Base-by-base conservation (phyloP, 192 early-diverging fungal genomes). In the Coemansia sp. region DNA sequence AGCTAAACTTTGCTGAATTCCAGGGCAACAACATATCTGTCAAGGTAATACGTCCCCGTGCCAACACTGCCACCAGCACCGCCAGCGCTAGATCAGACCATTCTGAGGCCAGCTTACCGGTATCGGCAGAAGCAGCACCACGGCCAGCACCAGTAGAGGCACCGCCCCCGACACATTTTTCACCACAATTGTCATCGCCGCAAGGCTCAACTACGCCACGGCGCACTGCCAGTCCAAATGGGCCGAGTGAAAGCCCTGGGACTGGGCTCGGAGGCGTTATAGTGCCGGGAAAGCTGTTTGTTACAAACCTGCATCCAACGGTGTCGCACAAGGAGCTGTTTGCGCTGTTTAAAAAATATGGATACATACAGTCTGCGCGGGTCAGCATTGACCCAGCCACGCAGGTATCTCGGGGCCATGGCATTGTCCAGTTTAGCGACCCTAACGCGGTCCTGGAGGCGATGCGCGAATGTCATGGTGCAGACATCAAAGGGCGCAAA, bases 271-370 rank as follows among this genome's bases (percentile, higher is more conserved):
- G 68, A 35, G 72, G 68, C 42, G 64, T 70, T 11, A 77, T 70
- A 46, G 65, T 64, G 36, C 76, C 76, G 1, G 69, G 72, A 11
- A 81, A 81, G 66, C 61, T 81, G 18, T 81, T 81, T 67, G 67
- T 81, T 35, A 81, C 70, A 21, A 72, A 72, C 18, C 70, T 81
- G 39, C 79, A 81, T 40, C 58, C 61, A 12, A 75, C 69, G 2
- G 79, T 81, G 16, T 76, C 72, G 36, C 79, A 81, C 73, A 66
- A 67, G 47, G 79, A 81, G 53, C 63, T 81, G 57, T 81, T 81
- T 70, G 65, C 69, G 31, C 58, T 70, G 47, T 81, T 81, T 47
- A 81, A 81, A 65, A 70, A 72, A 43, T 81, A 73, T 62, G 79
- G 79, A 0, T 81, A 77, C 39, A 76, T 81, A 35, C 73, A 72